Base-by-base conservation (phyloP, 1,284 basidiomycete species). In the Puccinia triticina region DNA sequence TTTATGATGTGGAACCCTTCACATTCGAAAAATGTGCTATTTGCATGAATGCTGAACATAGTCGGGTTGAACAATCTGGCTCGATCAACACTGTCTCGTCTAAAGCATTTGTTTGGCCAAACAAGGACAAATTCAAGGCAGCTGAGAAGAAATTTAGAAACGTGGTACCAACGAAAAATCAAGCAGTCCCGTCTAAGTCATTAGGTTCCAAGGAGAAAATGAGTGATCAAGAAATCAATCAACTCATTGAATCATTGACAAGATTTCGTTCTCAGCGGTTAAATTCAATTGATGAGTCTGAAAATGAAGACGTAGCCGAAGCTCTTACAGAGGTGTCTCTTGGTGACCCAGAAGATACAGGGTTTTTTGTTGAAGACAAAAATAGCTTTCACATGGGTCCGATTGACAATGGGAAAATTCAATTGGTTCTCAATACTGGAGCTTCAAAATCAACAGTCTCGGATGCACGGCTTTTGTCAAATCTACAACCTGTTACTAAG, bases 361-460 rank as follows among this genome's bases (percentile, higher is more conserved):
- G 23, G 18, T 55, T 55, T 21, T 55, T n/a, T n/a, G 53, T 55
- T 21, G 14, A n/a, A n/a, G n/a, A n/a, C n/a, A n/a, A n/a, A n/a
- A n/a, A n/a, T n/a, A n/a, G n/a, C n/a, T n/a, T n/a, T n/a, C n/a
- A n/a, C n/a, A n/a, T n/a, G n/a, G n/a, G n/a, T n/a, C n/a, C n/a
- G n/a, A n/a, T n/a, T n/a, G n/a, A n/a, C n/a, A n/a, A n/a, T n/a
- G n/a, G n/a, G n/a, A n/a, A n/a, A n/a, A n/a, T n/a, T n/a, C n/a
- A n/a, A 12, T 21, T 64, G 10, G 32, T 64, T 37, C 34, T 64
- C 18, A 21, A 64, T 64, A 32, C 61, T 2, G 26, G 61, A 18
- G 61, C 61, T 23, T 32, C 61, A 11, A 64, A 64, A 64, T 64
- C 61, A 64, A 64, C 61, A 10, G 61, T 64, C 7, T 64, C 26